Conservation (phyloP, 2,329 filamentous ascomycete species). For the Botrytis cinerea region DNA sequence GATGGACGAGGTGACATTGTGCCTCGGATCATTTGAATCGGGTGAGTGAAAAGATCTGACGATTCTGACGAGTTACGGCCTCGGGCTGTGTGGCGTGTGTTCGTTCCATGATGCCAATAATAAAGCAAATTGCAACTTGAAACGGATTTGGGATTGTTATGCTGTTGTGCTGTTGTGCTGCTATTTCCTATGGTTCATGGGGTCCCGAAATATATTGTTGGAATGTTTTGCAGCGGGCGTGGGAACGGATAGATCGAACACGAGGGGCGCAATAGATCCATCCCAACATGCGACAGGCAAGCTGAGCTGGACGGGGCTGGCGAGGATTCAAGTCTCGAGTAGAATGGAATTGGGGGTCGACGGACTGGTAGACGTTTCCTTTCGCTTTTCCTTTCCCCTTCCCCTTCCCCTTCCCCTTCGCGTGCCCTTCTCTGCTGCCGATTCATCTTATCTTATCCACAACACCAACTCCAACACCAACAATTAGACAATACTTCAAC, state of each 20-base stretch:
- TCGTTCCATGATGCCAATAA: not conserved
- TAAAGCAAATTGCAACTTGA: not conserved
- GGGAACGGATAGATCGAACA: not conserved
- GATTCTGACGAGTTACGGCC: not conserved
- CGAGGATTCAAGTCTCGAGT: not conserved
- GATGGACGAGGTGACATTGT: not conserved
- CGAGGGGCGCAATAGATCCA: not conserved
- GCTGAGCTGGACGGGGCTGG: not conserved
- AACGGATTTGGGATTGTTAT: not conserved
- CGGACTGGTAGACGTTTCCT: not conserved
- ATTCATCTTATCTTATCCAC: not conserved
- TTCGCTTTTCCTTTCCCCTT: not conserved
- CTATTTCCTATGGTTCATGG: not conserved
- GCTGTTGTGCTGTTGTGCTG: not conserved
- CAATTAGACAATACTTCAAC: not conserved
- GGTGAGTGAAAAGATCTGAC: not conserved
- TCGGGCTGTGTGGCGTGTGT: not conserved
- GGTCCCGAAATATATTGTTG: slow-evolving; percentile 5
- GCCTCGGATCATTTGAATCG: not conserved
- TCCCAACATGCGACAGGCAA: not conserved
- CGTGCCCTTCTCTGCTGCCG: not conserved
- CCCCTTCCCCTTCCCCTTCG: not conserved
- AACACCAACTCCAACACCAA: not conserved
- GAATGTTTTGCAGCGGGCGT: not conserved
- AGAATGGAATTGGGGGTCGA: not conserved